A percentile compares a stretch with the other conserved stretches of the same genome.
Evolutionary conservation across 306 rosid genomes (phyloP).

Genomic region (Lupinus albus): DNA sequence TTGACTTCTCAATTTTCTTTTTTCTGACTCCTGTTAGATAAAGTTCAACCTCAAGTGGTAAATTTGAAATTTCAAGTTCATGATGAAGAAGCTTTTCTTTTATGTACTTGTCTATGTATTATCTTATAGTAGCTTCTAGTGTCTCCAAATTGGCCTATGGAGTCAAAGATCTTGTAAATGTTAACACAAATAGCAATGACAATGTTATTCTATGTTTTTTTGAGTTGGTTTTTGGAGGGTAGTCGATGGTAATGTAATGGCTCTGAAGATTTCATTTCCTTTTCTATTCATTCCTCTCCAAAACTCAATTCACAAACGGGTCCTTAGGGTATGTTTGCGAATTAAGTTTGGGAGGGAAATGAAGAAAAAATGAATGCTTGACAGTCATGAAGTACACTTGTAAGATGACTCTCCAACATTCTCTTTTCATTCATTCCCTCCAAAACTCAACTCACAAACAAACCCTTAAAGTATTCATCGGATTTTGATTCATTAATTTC

Average conservation of each 20-base stretch:
- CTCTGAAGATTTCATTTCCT: no score
- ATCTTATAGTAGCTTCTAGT: slow-evolving; percentile 8
- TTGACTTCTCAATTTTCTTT: slow-evolving; percentile 6
- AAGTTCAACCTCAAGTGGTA: neutral
- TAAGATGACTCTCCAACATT: no score
- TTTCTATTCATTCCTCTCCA: no score
- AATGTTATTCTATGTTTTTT: slow-evolving; percentile 1
- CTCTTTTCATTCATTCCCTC: no score
- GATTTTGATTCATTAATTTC: slow-evolving; percentile 31
- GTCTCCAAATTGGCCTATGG: neutral
- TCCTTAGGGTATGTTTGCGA: no score
- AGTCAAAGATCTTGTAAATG: slow-evolving; percentile 8
- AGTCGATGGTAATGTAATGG: no score
- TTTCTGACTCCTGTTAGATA: neutral
- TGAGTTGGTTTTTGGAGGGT: no score
- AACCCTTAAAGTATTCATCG: neutral
- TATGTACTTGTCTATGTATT: slow-evolving; percentile 8
- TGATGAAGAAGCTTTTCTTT: neutral
- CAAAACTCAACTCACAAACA: no score
- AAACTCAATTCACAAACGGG: no score
- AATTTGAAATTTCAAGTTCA: slow-evolving; percentile 16
- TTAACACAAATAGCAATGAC: neutral
- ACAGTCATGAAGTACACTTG: no score
- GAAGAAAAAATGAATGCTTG: no score
- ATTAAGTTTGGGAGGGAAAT: no score